Conservation (phyloP, 164 flowering plant species). For the Houttuynia cordata region DNA sequence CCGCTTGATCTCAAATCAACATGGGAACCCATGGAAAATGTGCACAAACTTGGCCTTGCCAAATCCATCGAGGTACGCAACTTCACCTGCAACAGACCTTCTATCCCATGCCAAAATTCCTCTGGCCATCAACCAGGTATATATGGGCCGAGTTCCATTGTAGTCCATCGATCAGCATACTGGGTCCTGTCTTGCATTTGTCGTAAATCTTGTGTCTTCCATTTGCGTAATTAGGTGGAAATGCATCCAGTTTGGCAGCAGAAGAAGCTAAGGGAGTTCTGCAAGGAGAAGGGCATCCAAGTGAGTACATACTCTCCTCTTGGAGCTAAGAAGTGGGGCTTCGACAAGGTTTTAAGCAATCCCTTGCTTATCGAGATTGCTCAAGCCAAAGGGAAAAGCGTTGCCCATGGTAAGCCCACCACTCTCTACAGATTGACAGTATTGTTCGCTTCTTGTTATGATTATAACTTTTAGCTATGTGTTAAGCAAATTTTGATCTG, state of each 20-base stretch:
- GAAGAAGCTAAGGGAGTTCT: conserved; percentile 17
- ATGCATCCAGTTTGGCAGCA: conserved; percentile 26
- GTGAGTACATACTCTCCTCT: conserved; percentile 26
- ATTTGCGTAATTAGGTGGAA: conserved; percentile 16
- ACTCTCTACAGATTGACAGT: background rate
- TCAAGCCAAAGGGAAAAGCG: conserved; percentile 2
- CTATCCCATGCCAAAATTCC: conserved; percentile 17
- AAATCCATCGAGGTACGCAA: conserved; percentile 26
- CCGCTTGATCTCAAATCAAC: conserved; percentile 15
- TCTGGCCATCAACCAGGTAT: conserved; percentile 26
- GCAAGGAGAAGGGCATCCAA: conserved; percentile 15
- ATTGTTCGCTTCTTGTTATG: background rate
- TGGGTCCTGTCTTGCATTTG: background rate
- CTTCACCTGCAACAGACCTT: conserved; percentile 17
- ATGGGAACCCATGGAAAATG: conserved; percentile 25
- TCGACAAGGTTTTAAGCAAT: conserved; percentile 1
- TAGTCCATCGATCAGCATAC: background rate
- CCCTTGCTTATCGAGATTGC: conserved; percentile 7
- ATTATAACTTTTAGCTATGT: too few relatives aligned
- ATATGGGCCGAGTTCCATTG: background rate
- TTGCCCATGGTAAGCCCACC: conserved; percentile 8
- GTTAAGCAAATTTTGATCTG: background rate
- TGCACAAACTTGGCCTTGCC: conserved; percentile 14
- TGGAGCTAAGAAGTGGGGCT: conserved; percentile 22
- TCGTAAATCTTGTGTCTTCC: background rate